These are phyloP conservation scores for Coemansia sp. DNA, from an alignment of 192 early-diverging fungal species.

Conservation along the genomic window DNA sequence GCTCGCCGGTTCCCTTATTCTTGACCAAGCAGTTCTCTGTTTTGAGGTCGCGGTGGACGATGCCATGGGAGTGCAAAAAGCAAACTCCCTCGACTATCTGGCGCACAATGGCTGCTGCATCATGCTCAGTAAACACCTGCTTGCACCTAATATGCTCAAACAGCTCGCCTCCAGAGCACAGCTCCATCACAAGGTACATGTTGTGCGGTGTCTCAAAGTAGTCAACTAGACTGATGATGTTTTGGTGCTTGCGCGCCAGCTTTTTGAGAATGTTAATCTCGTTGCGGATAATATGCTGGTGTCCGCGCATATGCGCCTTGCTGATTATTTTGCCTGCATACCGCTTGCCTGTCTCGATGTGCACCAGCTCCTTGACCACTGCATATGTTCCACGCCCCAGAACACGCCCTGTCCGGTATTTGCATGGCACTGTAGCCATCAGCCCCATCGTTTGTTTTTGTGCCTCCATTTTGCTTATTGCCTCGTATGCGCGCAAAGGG, in stretches of 20 bases:
- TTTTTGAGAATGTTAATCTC: constrained; percentile 73
- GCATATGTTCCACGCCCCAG: constrained; percentile 52
- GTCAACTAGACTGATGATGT: constrained; percentile 73
- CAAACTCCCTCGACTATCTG: constrained; percentile 79
- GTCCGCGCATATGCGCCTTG: constrained; percentile 71
- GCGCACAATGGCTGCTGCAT: constrained; percentile 78
- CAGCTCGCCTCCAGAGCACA: constrained; percentile 88
- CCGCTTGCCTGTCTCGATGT: constrained; percentile 65
- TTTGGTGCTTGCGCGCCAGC: constrained; percentile 71
- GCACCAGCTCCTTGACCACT: constrained; percentile 53
- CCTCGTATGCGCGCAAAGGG: not conserved
- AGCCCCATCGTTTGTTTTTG: not conserved
- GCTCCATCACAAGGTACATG: constrained; percentile 78
- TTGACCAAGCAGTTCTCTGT: constrained; percentile 81
- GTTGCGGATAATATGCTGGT: constrained; percentile 69
- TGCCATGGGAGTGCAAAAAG: constrained; percentile 80
- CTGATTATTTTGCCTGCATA: constrained; percentile 85
- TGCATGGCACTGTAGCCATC: constrained; percentile 31
- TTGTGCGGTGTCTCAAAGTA: constrained; percentile 81
- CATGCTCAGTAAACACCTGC: constrained; percentile 73
- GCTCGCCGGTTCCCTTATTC: constrained; percentile 48
- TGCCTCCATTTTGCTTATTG: not conserved
- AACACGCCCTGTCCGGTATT: constrained; percentile 38
- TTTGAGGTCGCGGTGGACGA: constrained; percentile 84
- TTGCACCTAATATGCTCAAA: constrained; percentile 82